Percentiles rank a stretch among this genome's conserved stretches.
Conservation (phyloP, 345 rosid genomes). For the Triadica sebifera region DNA sequence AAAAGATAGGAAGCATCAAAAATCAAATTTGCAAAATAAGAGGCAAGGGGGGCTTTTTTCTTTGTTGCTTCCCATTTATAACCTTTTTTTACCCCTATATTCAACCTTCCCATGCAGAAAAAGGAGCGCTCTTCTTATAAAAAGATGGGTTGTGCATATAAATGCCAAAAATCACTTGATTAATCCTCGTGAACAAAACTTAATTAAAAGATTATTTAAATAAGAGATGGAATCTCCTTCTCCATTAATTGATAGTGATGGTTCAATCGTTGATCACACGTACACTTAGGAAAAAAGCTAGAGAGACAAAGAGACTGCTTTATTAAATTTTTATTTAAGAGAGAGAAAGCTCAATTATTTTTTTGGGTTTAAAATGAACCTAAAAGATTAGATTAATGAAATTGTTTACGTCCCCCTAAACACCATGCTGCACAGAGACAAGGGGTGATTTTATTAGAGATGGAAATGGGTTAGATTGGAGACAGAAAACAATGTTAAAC, state of each 20-base stretch:
- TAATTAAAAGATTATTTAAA: not conserved
- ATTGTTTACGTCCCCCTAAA: constrained; percentile 26
- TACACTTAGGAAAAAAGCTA: constrained; percentile 46
- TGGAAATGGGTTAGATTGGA: no score
- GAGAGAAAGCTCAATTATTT: not conserved
- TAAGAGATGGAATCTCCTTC: constrained; percentile 54
- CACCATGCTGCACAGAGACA: constrained; percentile 31
- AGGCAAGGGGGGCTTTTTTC: not conserved
- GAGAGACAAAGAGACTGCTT: constrained; percentile 50
- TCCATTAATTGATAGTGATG: constrained; percentile 61
- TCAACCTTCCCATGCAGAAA: constrained; percentile 21
- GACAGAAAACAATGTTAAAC: constrained; percentile 15
- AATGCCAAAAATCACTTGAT: constrained; percentile 30
- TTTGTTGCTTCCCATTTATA: not conserved
- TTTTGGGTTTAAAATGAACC: not conserved
- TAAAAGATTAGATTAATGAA: constrained; percentile 2
- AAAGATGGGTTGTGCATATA: not conserved
- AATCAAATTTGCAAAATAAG: constrained; percentile 17
- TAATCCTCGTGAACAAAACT: constrained; percentile 44
- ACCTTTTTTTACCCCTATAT: not conserved
- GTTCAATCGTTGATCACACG: constrained; percentile 71
- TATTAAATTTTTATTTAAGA: not conserved
- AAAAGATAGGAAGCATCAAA: not conserved
- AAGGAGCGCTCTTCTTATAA: no score
- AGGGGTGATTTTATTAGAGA: constrained; percentile 23